Conservation (phyloP, 176 grass and related monocot genomes). For the Olyra latifolia region DNA sequence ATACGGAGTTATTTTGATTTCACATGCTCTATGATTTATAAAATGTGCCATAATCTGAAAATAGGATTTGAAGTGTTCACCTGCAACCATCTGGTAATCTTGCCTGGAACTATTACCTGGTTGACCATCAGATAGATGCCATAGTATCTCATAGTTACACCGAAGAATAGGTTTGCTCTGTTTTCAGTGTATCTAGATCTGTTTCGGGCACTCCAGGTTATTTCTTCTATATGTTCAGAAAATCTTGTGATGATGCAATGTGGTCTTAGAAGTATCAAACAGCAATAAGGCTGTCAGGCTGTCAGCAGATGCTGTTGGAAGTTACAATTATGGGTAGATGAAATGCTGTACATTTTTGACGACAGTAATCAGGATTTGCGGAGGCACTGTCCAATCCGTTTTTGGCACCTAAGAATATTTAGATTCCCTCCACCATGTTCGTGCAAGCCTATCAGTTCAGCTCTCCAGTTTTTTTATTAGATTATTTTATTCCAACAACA, state of each 20-base stretch:
- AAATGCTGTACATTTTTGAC: slow-evolving; percentile 6
- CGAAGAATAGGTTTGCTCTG: slow-evolving; percentile 8
- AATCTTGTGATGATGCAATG: slow-evolving; percentile 7
- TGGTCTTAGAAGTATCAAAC: background rate
- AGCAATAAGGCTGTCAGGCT: background rate
- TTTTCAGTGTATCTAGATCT: background rate
- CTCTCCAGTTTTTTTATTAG: slow-evolving; percentile 30
- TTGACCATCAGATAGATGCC: background rate
- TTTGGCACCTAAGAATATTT: slow-evolving; percentile 8
- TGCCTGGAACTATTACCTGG: background rate
- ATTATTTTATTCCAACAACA: slow-evolving; percentile 30
- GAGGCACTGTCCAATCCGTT: slow-evolving; percentile 29
- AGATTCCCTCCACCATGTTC: slow-evolving; percentile 49
- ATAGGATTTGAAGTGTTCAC: background rate
- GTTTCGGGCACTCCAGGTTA: background rate
- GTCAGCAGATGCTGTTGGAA: slow-evolving; percentile 17
- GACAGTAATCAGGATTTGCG: slow-evolving; percentile 2
- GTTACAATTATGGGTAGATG: background rate
- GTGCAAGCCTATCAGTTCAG: slow-evolving; percentile 43
- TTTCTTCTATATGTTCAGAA: slow-evolving; percentile 11
- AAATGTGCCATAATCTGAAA: slow-evolving; percentile 13
- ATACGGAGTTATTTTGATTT: slow-evolving; percentile 8
- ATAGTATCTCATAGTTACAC: background rate
- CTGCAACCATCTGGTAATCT: background rate
- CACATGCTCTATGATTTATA: slow-evolving; percentile 31